Percentiles rank a stretch among this genome's conserved stretches.
Conservation (phyloP, 345 rosid species). For the Eucalyptus sp. region DNA sequence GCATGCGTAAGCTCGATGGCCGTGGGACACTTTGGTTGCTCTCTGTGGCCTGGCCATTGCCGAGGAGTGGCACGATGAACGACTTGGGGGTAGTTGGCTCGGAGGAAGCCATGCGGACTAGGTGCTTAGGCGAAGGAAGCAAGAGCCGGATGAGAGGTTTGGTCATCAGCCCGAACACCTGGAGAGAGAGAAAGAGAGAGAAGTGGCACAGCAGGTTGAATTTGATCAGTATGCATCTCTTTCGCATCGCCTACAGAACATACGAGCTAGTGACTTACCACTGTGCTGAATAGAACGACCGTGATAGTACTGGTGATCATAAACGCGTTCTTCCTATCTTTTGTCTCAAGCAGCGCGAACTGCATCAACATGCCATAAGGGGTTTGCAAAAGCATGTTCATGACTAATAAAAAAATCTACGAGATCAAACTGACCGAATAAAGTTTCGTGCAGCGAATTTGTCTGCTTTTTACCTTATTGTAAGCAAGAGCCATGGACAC, state of each 20-base stretch:
- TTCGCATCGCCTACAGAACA: neutral
- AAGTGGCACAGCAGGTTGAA: neutral
- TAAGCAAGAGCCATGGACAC: constrained; percentile 99
- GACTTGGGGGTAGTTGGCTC: constrained; percentile 52
- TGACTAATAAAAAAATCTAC: neutral
- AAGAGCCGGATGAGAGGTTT: constrained; percentile 68
- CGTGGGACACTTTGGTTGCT: constrained; percentile 4
- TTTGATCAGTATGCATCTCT: neutral
- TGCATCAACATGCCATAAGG: constrained; percentile 11
- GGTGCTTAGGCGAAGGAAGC: constrained; percentile 46
- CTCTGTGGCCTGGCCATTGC: constrained; percentile 20
- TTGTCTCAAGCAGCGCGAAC: constrained; percentile 60
- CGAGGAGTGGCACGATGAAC: constrained; percentile 42
- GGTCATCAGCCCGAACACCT: constrained; percentile 87
- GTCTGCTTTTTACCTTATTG: constrained; percentile 48
- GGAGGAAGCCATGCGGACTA: constrained; percentile 29
- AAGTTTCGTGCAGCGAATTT: neutral
- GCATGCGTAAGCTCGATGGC: constrained; percentile 39
- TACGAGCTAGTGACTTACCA: constrained; percentile 31
- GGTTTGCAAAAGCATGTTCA: neutral
- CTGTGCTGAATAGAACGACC: constrained; percentile 86
- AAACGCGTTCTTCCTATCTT: constrained; percentile 55
- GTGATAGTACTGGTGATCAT: constrained; percentile 97
- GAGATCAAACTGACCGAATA: neutral
- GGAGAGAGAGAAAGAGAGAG: neutral